Evolutionary conservation across 1,284 basidiomycete species (phyloP).

Genomic region (Boletus smithii): DNA sequence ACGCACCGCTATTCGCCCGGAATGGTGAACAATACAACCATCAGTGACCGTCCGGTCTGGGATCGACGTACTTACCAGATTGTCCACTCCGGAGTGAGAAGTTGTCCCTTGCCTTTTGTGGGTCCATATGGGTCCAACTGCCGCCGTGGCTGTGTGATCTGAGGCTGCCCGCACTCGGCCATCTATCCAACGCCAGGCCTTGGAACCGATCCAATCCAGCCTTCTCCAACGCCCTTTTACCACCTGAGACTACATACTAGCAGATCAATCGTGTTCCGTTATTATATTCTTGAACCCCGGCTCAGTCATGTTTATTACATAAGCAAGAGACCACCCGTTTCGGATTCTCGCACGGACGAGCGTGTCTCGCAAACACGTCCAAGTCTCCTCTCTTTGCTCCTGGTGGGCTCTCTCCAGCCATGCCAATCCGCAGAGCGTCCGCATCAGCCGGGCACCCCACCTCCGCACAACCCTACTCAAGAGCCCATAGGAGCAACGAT

Average conservation of each 20-base stretch:
- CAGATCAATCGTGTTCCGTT: background rate
- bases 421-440: conserved; percentile 48
- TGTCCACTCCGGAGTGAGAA: background rate
- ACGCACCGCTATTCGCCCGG: conserved; percentile 28
- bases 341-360: conserved; percentile 26
- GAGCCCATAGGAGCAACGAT: conserved; percentile 49
- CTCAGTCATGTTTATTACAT: conserved; percentile 22
- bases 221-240: background rate
- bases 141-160: conserved; percentile 32
- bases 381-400: background rate
- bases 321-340: conserved; percentile 12
- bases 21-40: conserved; percentile 31
- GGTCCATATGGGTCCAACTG: conserved; percentile 38
- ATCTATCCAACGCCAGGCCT: no score
- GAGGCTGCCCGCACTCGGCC: no score
- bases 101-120: conserved; percentile 30
- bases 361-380: conserved; percentile 13
- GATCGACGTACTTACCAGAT: conserved; percentile 22
- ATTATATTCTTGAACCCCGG: no score
- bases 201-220: background rate
- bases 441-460: conserved; percentile 38
- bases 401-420: conserved; percentile 24
- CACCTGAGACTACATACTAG: background rate
- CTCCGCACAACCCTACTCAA: conserved; percentile 28
- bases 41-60: conserved; percentile 5